Conservation (phyloP, 73 alveolate species). For the Paramecium primaurelia region DNA sequence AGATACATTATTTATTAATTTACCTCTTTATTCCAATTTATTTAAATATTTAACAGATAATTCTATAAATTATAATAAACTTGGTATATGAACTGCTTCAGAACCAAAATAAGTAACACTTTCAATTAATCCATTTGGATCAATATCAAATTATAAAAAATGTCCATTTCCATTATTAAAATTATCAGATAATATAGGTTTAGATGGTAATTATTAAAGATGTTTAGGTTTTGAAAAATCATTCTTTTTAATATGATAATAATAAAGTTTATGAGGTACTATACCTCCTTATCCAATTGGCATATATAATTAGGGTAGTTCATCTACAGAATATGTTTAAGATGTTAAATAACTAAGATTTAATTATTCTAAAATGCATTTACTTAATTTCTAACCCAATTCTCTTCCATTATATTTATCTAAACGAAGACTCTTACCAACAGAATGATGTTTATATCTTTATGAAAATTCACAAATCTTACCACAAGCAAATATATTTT, state of each 20-base stretch:
- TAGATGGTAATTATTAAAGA: slow-evolving; percentile 69
- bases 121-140: slow-evolving; percentile 94
- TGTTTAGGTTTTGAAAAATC: slow-evolving; percentile 84
- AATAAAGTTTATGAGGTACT: slow-evolving; percentile 86
- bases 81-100: slow-evolving; percentile 87
- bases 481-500: slow-evolving; percentile 97
- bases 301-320: slow-evolving; percentile 93
- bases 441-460: slow-evolving; percentile 88
- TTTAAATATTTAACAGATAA: slow-evolving; percentile 95
- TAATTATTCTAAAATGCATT: slow-evolving; percentile 89
- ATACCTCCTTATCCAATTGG: slow-evolving; percentile 96
- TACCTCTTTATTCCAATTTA: slow-evolving; percentile 86
- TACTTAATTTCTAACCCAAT: slow-evolving; percentile 94
- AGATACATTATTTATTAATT: slow-evolving; percentile 92
- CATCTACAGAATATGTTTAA: slow-evolving; percentile 75
- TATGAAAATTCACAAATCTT: slow-evolving; percentile 97
- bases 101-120: slow-evolving; percentile 93
- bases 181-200: slow-evolving; percentile 91
- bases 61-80: slow-evolving; percentile 94
- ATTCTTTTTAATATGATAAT: slow-evolving; percentile 91
- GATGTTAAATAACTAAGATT: slow-evolving; percentile 82
- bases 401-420: slow-evolving; percentile 98
- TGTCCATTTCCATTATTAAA: slow-evolving; percentile 80
- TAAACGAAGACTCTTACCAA: slow-evolving; percentile 92
- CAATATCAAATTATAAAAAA: slow-evolving; percentile 92